These are phyloP conservation scores for Wallacemonas sp. DNA, from an alignment of 208 protist species.

Conservation along the genomic window DNA sequence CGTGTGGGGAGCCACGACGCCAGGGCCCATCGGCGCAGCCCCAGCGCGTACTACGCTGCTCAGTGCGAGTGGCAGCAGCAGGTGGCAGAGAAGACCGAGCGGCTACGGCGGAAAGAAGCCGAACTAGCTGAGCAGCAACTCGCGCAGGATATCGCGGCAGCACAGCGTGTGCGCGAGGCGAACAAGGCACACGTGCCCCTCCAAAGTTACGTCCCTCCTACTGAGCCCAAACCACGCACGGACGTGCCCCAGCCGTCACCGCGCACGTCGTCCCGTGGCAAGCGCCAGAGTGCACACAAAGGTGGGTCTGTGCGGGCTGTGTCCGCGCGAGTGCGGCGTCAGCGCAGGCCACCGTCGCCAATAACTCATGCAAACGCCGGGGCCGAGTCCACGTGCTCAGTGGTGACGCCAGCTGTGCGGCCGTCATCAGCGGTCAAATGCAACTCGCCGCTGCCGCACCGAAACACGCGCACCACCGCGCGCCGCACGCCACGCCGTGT, in stretches of 20 bases:
- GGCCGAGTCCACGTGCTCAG: too few relatives aligned
- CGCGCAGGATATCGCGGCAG: background rate
- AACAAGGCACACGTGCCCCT: background rate
- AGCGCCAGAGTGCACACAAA: too few relatives aligned
- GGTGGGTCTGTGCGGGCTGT: too few relatives aligned
- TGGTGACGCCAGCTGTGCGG: too few relatives aligned
- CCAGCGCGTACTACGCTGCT: background rate
- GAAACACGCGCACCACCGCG: too few relatives aligned
- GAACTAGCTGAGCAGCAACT: background rate
- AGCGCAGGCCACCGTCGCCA: too few relatives aligned
- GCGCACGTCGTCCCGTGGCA: too few relatives aligned
- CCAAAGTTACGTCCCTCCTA: background rate
- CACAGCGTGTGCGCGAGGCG: background rate
- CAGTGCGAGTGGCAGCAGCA: conserved; percentile 5
- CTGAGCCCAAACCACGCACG: background rate
- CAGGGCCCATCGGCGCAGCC: background rate
- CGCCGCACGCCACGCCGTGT: too few relatives aligned
- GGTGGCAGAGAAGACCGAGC: background rate
- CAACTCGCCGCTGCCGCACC: too few relatives aligned
- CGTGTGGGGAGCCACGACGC: background rate
- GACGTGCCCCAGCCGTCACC: background rate
- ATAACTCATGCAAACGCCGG: too few relatives aligned
- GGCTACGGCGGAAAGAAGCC: background rate
- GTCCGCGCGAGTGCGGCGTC: too few relatives aligned
- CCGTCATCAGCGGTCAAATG: too few relatives aligned